Base-by-base conservation (phyloP, 129 eudicot genomes). In the Flaveria bidentis region DNA sequence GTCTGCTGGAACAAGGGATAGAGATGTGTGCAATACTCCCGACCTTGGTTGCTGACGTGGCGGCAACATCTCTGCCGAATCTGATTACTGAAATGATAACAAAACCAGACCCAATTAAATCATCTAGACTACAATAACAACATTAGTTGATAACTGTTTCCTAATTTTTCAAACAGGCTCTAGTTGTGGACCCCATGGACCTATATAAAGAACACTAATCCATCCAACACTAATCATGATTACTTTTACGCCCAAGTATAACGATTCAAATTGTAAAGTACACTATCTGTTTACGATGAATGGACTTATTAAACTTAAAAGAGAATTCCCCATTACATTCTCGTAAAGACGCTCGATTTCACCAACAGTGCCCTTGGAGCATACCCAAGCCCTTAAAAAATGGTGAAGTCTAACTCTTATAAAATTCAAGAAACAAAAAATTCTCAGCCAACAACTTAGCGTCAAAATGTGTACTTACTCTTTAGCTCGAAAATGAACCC, bases 21-120 rank as follows among this genome's bases (percentile, higher is more conserved):
- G 69, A 17, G 92, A 87, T 30, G 90, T 85, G 78, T 65, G 84
- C 80, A 74, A 62, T 60, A 82, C 91, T 39, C 87, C 89, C 7
- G 85, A 75, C 20, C 87, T 67, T 55, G 90, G 87, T 74, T 84
- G 91, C 75, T 86, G 91, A 49, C 87, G 95, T 7, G 95, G 91
- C n/a, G 95, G 95, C 22, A 89, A 84, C 91, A 89, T 86, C 17
- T 61, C 75, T 10, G 58, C 64, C 7, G 69, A 77, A 69, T 62
- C 9, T 73, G 84, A 74, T 81, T 66, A 60, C 85, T 76, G 72
- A 72, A 81, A 71, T 82, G 80, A 74, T 86, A 68, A 18, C 83
- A 80, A 25, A 60, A 60, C n/a, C 39, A 1, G 8, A 9, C 39
- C 71, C 28, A 5, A 9, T 66, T 66, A 39, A 23, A 64, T 6